Percentiles rank a stretch among this genome's conserved stretches.
These are phyloP conservation scores for Mycena albidolilacea DNA, from an alignment of 768 basidiomycete species.

Conservation along the genomic window DNA sequence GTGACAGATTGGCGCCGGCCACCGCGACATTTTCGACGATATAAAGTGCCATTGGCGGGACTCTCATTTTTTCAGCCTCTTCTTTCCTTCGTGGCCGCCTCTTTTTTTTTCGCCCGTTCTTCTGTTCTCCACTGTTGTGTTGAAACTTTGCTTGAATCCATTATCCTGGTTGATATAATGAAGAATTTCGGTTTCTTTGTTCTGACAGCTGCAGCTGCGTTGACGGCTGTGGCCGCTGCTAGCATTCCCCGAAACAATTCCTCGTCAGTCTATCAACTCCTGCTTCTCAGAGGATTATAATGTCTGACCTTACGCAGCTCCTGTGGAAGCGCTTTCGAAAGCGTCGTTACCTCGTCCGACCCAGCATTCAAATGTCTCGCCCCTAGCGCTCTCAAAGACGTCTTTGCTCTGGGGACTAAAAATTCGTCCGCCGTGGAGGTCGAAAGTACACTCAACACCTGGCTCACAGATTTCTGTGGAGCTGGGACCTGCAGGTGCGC, in stretches of 20 bases:
- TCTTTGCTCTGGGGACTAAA: neutral
- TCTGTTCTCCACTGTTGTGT: conserved; percentile 1
- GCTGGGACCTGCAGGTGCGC: conserved; percentile 16
- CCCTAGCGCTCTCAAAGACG: conserved; percentile 7
- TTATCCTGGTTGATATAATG: conserved; percentile 19
- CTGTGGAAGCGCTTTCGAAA: conserved; percentile 7
- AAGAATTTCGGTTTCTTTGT: conserved; percentile 7
- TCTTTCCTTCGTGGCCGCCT: conserved; percentile 14
- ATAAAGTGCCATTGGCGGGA: conserved; percentile 5
- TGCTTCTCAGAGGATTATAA: neutral
- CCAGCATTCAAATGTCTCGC: conserved; percentile 6
- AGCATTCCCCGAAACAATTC: conserved; percentile 13
- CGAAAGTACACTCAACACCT: neutral
- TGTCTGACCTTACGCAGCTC: conserved; percentile 10
- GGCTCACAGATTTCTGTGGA: conserved; percentile 13
- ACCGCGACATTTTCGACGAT: neutral
- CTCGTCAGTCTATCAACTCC: neutral
- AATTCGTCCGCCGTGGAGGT: neutral
- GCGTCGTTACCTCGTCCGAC: conserved; percentile 8
- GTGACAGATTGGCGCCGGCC: conserved; percentile 6
- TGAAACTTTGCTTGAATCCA: conserved; percentile 6
- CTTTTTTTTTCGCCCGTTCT: conserved; percentile 4
- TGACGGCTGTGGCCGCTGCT: conserved; percentile 14
- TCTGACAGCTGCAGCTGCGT: conserved; percentile 9
- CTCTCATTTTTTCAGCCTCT: conserved; percentile 13